phyloP scores from a whole-genome alignment of 2,329 filamentous ascomycete species.

The Nigrospora oryzae region DNA sequence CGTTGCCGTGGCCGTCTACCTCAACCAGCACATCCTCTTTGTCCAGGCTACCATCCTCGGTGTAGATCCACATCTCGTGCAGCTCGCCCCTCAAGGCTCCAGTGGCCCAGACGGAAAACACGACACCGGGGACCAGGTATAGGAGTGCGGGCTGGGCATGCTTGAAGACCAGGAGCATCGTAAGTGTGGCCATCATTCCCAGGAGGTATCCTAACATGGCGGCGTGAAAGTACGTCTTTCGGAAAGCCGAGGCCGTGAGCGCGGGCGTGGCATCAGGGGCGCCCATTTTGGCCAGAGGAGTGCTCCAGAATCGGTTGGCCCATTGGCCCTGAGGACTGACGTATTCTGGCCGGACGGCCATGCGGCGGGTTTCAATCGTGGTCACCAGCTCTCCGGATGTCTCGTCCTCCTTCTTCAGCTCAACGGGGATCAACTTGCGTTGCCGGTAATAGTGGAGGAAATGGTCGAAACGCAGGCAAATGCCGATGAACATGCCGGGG shows the following conservation, averaged over 20 bases:
- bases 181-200: constrained; percentile 70
- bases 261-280: constrained; percentile 22
- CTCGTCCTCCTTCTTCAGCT: constrained; percentile 21
- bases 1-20: constrained; percentile 38
- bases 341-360: constrained; percentile 43
- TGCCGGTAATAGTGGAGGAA: constrained; percentile 73
- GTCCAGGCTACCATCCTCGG: constrained; percentile 58
- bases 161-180: constrained; percentile 67
- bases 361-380: constrained; percentile 29
- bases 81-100: constrained; percentile 65
- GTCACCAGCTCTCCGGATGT: constrained; percentile 24
- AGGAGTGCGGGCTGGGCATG: constrained; percentile 85
- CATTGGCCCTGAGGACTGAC: constrained; percentile 61
- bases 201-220: constrained; percentile 67
- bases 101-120: constrained; percentile 67
- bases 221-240: constrained; percentile 79
- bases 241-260: constrained; percentile 46
- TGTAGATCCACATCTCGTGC: constrained; percentile 70
- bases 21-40: constrained; percentile 46
- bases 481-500: constrained; percentile 80
- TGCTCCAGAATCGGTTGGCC: constrained; percentile 78
- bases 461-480: constrained; percentile 86
- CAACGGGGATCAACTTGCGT: constrained; percentile 37
- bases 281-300: constrained; percentile 15
- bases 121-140: constrained; percentile 83